Evolutionary conservation across 139 green algal genomes (phyloP), one percentile per base, ranked within the genome.

Genomic region (Chlamydomonas asymmetrica): DNA sequence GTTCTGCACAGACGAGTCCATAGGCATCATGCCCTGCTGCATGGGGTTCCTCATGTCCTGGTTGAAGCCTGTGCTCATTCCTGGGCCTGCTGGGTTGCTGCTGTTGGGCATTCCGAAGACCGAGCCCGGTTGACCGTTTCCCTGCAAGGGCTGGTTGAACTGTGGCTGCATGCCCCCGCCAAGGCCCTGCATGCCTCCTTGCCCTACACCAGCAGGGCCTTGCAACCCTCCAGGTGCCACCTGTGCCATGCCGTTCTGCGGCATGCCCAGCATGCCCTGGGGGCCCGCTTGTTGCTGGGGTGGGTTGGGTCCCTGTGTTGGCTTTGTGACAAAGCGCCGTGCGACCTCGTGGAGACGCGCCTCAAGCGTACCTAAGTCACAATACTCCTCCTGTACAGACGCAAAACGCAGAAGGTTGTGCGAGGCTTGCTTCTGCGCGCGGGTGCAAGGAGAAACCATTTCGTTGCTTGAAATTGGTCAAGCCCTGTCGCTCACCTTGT

Each of bases 381-480:
- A 78, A 66, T 98, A 98, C 63, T 97, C 93, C 43, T 95, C 93
- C 92, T 97, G 80, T 63, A 78, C 5, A 52, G n/a, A n/a, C n/a
- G n/a, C 18, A 52, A 52, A 52, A 52, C 13, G 45, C 45, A 52
- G 45, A 16, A 52, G 45, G 13, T 52, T 27, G 38, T 32, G 35
- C 6, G 29, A 66, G 23, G 40, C 32, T n/a, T n/a, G 59, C 23
- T 27, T 38, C 5, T 52, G 64, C 56, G 38, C 32, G 40, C 22
- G 50, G 54, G 9, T 66, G 45, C 49, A 34, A 25, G 41, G 40
- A 31, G 16, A 20, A 76, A 75, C 34, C 38, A 32, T 2, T 25
- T 32, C 20, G n/a, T 4, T 9, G 45, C 40, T 43, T 31, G 20
- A 62, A n/a, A n/a, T n/a, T n/a, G n/a, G n/a, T n/a, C n/a, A n/a